Evolutionary conservation across 305 asterid genomes (phyloP).

Genomic region (Fraxinus albicans): DNA sequence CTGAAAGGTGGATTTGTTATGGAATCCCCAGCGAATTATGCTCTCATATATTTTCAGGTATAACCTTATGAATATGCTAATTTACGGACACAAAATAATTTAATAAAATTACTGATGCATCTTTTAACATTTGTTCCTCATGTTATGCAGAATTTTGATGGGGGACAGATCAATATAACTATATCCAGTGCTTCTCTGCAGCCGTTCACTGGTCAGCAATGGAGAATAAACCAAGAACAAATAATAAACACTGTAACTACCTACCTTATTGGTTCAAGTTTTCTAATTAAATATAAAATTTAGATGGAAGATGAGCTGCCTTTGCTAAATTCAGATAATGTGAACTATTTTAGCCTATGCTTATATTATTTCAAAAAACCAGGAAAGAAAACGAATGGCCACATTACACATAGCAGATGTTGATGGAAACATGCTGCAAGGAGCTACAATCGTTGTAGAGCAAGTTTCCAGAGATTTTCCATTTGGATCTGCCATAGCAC

Average conservation of each 20-base stretch:
- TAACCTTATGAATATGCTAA: background rate
- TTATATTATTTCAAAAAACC: background rate
- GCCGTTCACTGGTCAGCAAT: slow-evolving; percentile 42
- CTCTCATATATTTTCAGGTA: slow-evolving; percentile 36
- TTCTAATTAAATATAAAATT: background rate
- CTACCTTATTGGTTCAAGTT: background rate
- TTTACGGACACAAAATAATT: background rate
- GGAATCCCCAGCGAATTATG: slow-evolving; percentile 27
- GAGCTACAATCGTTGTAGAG: slow-evolving; percentile 47
- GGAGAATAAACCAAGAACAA: slow-evolving; percentile 34
- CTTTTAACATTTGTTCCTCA: background rate
- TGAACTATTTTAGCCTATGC: background rate
- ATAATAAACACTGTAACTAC: slow-evolving; percentile 31
- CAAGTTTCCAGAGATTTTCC: slow-evolving; percentile 73
- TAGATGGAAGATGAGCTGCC: background rate
- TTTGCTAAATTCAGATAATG: background rate
- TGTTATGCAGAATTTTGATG: slow-evolving; percentile 30
- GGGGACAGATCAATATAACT: slow-evolving; percentile 20
- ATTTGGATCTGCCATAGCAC: slow-evolving; percentile 78
- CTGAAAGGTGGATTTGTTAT: slow-evolving; percentile 45
- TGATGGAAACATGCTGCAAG: slow-evolving; percentile 46
- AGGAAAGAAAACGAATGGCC: slow-evolving; percentile 69
- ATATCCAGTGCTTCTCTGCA: slow-evolving; percentile 44
- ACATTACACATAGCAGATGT: slow-evolving; percentile 56
- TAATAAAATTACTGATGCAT: background rate